These are phyloP conservation scores for Phytophthora pluvialis DNA, from an alignment of 352 stramenopile genomes.

Conservation along the genomic window DNA sequence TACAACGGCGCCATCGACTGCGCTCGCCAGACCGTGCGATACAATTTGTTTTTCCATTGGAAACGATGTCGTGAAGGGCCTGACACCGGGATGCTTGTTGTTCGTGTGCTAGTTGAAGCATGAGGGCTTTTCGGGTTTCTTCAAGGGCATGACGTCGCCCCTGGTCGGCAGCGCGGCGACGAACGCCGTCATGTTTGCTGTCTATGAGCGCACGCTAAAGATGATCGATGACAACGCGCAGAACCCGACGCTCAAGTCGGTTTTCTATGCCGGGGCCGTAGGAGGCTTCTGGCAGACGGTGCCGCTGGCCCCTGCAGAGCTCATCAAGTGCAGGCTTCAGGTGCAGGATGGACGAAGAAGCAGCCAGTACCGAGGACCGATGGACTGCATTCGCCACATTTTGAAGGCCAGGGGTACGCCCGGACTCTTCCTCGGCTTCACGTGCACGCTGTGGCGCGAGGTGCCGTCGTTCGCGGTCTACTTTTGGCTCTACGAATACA, in stretches of 20 bases:
- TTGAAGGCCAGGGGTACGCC: constrained; percentile 59
- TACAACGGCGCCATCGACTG: constrained; percentile 66
- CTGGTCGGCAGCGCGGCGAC: constrained; percentile 83
- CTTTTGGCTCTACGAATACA: constrained; percentile 84
- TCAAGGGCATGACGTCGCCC: constrained; percentile 86
- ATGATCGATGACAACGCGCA: constrained; percentile 62
- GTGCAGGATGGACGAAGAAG: constrained; percentile 66
- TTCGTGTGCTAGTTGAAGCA: constrained; percentile 39
- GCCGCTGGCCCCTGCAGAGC: constrained; percentile 74
- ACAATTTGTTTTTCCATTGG: not conserved
- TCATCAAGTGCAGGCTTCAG: constrained; percentile 88
- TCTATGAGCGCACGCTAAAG: constrained; percentile 76
- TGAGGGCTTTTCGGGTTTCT: constrained; percentile 81
- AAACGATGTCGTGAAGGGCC: not conserved
- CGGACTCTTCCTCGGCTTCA: constrained; percentile 80
- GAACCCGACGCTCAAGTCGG: constrained; percentile 63
- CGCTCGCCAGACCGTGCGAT: constrained; percentile 46
- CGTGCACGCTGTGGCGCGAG: constrained; percentile 76
- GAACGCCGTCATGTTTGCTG: constrained; percentile 89
- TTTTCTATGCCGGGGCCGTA: constrained; percentile 72
- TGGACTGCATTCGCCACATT: constrained; percentile 83
- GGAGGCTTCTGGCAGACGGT: constrained; percentile 83
- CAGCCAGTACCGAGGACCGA: constrained; percentile 66
- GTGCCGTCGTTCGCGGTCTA: constrained; percentile 87
- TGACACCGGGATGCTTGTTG: constrained; percentile 5